These are phyloP conservation scores for Phytophthora macrochlamydospora DNA, from an alignment of 352 stramenopile species.

Conservation along the genomic window DNA sequence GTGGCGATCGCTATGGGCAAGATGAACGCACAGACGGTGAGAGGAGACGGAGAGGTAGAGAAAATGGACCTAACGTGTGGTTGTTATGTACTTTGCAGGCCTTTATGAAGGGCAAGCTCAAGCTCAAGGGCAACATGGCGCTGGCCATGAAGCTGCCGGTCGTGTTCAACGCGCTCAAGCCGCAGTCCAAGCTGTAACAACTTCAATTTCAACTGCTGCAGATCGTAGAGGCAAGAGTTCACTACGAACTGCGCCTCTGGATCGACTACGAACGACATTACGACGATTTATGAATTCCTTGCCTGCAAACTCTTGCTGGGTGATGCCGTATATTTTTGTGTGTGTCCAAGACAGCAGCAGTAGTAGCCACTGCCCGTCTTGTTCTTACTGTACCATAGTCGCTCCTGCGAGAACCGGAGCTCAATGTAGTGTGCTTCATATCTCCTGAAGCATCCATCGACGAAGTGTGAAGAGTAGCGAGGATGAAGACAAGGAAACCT, in stretches of 20 bases:
- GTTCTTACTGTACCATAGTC: slow-evolving; percentile 39
- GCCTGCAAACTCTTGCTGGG: not conserved
- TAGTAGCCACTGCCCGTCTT: not conserved
- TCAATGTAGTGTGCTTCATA: no score
- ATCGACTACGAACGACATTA: not conserved
- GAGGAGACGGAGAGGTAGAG: not conserved
- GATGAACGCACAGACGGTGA: slow-evolving; percentile 87
- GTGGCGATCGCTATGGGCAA: slow-evolving; percentile 84
- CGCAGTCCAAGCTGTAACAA: slow-evolving; percentile 70
- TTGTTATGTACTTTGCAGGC: slow-evolving; percentile 48
- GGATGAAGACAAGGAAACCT: slow-evolving; percentile 21
- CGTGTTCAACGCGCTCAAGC: slow-evolving; percentile 91
- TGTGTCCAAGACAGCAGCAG: slow-evolving; percentile 12
- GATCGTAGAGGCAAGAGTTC: not conserved
- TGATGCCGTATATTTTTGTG: slow-evolving; percentile 35
- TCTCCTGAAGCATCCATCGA: no score
- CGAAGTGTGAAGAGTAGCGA: slow-evolving; percentile 11
- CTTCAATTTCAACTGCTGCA: not conserved
- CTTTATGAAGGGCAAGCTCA: slow-evolving; percentile 97
- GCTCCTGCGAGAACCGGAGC: slow-evolving; percentile 27
- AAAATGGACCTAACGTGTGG: slow-evolving; percentile 8
- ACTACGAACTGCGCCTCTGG: not conserved
- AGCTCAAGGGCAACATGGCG: slow-evolving; percentile 96
- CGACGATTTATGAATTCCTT: slow-evolving; percentile 4
- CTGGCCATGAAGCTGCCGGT: slow-evolving; percentile 95